phyloP scores from a whole-genome alignment of 75 land plant genomes.

The Pseudotsuga menziesii region DNA sequence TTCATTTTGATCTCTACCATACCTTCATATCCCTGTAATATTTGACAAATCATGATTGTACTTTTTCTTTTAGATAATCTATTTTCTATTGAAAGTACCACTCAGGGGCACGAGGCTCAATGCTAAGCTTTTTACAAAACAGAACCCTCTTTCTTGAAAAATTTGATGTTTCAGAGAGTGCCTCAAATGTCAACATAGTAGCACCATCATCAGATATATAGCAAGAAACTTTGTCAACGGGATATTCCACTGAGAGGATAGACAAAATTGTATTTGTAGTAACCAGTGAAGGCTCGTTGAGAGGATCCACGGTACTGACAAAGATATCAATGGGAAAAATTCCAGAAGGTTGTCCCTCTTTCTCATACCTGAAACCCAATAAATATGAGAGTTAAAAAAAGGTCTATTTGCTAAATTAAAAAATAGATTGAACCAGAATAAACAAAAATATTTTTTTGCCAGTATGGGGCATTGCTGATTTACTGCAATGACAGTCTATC shows the following conservation, averaged over 20 bases:
- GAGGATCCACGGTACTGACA: constrained; percentile 57
- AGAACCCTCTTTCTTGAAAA: constrained; percentile 78
- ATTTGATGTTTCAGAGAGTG: constrained; percentile 62
- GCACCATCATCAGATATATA: constrained; percentile 62
- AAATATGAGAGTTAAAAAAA: no score
- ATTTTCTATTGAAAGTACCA: no score
- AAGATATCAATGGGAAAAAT: no score
- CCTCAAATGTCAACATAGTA: constrained; percentile 58
- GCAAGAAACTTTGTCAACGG: constrained; percentile 47
- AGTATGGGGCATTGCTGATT: background rate
- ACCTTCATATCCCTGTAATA: no score
- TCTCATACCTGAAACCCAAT: no score
- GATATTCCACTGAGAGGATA: no score
- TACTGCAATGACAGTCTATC: constrained; percentile 73
- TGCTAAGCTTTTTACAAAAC: no score
- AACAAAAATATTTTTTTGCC: background rate
- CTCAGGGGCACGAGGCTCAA: no score
- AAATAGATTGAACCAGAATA: background rate
- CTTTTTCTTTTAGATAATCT: no score
- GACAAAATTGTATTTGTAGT: constrained; percentile 55
- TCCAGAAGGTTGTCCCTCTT: no score
- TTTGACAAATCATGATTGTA: no score
- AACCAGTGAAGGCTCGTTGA: constrained; percentile 50
- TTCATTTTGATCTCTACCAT: no score
- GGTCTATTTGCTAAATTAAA: background rate